Evolutionary conservation across 1,139 yeast genomes (phyloP).

Genomic region (Nakaseomyces bracarensis): DNA sequence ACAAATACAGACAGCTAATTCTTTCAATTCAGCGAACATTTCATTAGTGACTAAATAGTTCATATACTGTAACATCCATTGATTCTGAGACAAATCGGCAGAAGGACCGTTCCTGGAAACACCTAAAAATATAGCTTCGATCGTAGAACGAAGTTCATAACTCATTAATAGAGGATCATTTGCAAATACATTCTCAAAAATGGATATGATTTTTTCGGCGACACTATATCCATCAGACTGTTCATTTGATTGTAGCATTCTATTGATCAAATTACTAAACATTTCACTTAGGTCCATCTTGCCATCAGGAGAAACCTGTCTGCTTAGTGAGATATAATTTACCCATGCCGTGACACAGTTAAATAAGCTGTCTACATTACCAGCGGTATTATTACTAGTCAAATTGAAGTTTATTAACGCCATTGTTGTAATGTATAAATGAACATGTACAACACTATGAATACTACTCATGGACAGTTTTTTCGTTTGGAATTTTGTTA

Average conservation of each 20-base stretch:
- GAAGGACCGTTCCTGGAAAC: constrained; percentile 21
- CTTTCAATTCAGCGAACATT: constrained; percentile 40
- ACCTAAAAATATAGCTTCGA: constrained; percentile 32
- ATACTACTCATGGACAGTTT: constrained; percentile 24
- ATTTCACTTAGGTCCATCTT: constrained; percentile 35
- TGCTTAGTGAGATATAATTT: constrained; percentile 37
- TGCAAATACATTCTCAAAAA: constrained; percentile 30
- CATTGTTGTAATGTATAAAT: constrained; percentile 29
- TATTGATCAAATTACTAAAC: constrained; percentile 28
- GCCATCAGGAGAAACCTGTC: constrained; percentile 34
- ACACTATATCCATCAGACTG: constrained; percentile 20
- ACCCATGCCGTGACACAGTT: constrained; percentile 37
- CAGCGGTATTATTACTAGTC: constrained; percentile 11
- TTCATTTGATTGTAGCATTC: constrained; percentile 26
- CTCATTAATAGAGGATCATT: constrained; percentile 32
- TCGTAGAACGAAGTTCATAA: constrained; percentile 28
- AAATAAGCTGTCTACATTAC: constrained; percentile 20
- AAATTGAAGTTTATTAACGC: constrained; percentile 27
- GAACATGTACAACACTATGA: constrained; percentile 26
- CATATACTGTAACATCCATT: constrained; percentile 36
- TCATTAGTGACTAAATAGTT: constrained; percentile 36
- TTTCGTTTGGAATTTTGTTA: constrained; percentile 26
- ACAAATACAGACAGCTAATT: constrained; percentile 45
- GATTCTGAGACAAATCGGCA: constrained; percentile 18
- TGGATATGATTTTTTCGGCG: constrained; percentile 24